Evolutionary conservation across 352 stramenopile species (phyloP).

Genomic region (Pythium rhizo-oryzae): DNA sequence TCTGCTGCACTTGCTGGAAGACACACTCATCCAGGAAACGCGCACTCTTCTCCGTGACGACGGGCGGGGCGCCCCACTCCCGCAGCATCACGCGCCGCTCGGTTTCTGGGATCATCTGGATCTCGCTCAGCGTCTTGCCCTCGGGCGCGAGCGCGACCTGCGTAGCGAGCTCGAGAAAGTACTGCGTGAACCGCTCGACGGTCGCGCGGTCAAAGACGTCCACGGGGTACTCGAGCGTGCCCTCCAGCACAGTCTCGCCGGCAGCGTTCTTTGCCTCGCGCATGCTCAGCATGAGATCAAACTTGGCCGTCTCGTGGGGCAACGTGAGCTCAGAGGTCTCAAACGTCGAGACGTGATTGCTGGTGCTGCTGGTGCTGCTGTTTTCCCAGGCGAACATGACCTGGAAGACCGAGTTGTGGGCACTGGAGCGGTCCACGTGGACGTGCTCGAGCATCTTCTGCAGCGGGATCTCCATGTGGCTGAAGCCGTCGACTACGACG

Average conservation of each 20-base stretch:
- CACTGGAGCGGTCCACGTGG: constrained; percentile 17
- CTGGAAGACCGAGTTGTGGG: constrained; percentile 41
- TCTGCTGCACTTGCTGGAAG: constrained; percentile 33
- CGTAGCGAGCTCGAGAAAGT: constrained; percentile 43
- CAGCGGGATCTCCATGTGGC: constrained; percentile 54
- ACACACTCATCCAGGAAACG: constrained; percentile 47
- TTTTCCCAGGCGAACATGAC: constrained; percentile 64
- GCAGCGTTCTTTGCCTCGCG: constrained; percentile 10
- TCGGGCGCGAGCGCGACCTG: constrained; percentile 31
- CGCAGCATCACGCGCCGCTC: constrained; percentile 35
- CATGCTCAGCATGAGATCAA: constrained; percentile 73
- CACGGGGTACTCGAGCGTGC: constrained; percentile 48
- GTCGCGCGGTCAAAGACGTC: constrained; percentile 37
- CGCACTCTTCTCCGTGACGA: not conserved
- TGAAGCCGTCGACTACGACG: constrained; percentile 45
- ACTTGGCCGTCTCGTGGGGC: constrained; percentile 45
- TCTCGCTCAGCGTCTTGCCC: constrained; percentile 24
- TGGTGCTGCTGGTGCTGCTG: not conserved
- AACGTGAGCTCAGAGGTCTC: constrained; percentile 34
- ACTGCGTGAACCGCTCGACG: constrained; percentile 42
- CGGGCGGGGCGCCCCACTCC: constrained; percentile 31
- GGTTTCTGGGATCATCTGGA: constrained; percentile 37
- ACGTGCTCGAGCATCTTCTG: constrained; percentile 56
- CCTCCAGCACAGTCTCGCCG: constrained; percentile 37
- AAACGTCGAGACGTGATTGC: not conserved